Evolutionary conservation across 1,284 basidiomycete genomes (phyloP).

Genomic region (Xerocomus nothofagi): DNA sequence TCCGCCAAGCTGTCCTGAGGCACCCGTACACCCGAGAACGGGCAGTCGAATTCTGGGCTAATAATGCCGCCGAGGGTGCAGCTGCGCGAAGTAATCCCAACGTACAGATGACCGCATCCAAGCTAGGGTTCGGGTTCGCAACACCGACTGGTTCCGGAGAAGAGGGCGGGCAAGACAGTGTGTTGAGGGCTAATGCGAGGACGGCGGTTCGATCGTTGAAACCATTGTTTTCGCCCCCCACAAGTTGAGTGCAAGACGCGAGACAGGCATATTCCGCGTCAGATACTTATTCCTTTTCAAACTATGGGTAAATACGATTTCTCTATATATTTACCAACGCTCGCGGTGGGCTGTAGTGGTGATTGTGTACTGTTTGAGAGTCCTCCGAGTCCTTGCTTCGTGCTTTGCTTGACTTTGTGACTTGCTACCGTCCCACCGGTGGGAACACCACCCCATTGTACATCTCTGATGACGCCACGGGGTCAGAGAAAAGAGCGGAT

Average conservation of each 20-base stretch:
- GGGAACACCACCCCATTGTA: no score
- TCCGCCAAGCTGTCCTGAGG: constrained; percentile 55
- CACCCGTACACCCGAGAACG: constrained; percentile 47
- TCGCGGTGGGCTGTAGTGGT: not conserved
- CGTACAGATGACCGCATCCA: constrained; percentile 51
- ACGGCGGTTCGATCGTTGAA: constrained; percentile 40
- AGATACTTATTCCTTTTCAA: no score
- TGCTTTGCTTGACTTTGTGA: not conserved
- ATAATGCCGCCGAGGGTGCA: constrained; percentile 51
- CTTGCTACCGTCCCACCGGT: no score
- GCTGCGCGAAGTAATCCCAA: constrained; percentile 46
- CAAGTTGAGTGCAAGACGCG: constrained; percentile 13
- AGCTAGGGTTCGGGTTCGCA: constrained; percentile 48
- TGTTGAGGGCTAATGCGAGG: constrained; percentile 41
- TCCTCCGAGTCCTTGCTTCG: not conserved
- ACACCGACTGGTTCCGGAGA: constrained; percentile 22
- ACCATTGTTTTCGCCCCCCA: constrained; percentile 28
- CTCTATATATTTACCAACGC: not conserved
- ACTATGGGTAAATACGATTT: not conserved
- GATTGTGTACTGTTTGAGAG: no score
- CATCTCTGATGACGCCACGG: not conserved
- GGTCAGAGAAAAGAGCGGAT: not conserved
- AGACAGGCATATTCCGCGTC: not conserved
- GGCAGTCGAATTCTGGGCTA: constrained; percentile 55
- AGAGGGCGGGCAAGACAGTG: constrained; percentile 29